These are phyloP conservation scores for Ceratocystis albifundus DNA, from an alignment of 2,329 filamentous ascomycete species.

Conservation along the genomic window DNA sequence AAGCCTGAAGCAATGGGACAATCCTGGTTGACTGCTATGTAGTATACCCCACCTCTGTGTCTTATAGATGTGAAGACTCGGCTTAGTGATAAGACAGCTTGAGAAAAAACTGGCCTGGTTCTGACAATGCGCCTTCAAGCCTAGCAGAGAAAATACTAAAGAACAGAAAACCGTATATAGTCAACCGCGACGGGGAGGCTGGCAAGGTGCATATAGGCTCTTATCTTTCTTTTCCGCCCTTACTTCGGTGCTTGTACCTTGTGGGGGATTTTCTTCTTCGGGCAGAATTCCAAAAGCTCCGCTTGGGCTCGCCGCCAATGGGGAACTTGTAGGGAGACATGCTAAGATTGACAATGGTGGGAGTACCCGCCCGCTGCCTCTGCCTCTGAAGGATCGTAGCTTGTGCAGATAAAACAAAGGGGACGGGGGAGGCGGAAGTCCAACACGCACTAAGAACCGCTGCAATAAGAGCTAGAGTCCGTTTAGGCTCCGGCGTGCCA, in stretches of 20 bases:
- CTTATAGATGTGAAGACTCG: too few relatives aligned
- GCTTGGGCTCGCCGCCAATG: not conserved
- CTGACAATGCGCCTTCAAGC: not conserved
- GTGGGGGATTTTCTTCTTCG: not conserved
- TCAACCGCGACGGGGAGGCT: not conserved
- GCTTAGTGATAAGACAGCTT: not conserved
- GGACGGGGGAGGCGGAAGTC: not conserved
- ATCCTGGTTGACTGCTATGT: not conserved
- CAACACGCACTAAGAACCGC: not conserved
- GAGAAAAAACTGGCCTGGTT: not conserved
- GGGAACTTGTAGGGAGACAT: not conserved
- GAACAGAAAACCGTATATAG: not conserved
- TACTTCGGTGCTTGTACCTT: too few relatives aligned
- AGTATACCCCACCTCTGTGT: too few relatives aligned
- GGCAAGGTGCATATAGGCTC: not conserved
- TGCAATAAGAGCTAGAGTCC: too few relatives aligned
- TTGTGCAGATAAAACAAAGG: not conserved
- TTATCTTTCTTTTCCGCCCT: not conserved
- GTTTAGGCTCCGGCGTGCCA: too few relatives aligned
- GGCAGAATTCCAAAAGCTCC: not conserved
- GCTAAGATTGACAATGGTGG: not conserved
- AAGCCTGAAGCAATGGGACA: not conserved
- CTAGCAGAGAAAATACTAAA: too few relatives aligned
- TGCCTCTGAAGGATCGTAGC: not conserved
- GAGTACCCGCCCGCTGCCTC: conserved; percentile 3